These are phyloP conservation scores for Picochlorum sp. DNA, from an alignment of 139 green algal species.

Conservation along the genomic window DNA sequence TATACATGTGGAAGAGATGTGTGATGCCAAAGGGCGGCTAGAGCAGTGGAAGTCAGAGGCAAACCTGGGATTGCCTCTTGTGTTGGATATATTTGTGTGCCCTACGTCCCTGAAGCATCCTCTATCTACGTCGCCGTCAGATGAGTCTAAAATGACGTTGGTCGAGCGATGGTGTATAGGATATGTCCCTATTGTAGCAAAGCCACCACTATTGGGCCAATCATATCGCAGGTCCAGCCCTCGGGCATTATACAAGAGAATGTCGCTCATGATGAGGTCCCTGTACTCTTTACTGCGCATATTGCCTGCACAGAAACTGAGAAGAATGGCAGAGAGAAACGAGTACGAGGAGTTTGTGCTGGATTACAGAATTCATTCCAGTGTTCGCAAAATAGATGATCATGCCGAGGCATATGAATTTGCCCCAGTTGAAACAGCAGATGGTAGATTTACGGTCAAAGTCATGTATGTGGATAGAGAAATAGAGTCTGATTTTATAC, in stretches of 20 bases:
- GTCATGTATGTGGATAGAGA: constrained; percentile 38
- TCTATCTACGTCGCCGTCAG: background rate
- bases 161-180: constrained; percentile 56
- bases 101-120: background rate
- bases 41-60: constrained; percentile 27
- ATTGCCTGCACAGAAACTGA: constrained; percentile 63
- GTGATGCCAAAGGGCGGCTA: constrained; percentile 23
- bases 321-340: constrained; percentile 6
- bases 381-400: constrained; percentile 14
- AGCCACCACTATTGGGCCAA: too few relatives aligned
- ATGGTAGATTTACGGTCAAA: constrained; percentile 33
- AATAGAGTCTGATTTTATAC: constrained; percentile 30
- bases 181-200: constrained; percentile 17
- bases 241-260: constrained; percentile 42
- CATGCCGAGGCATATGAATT: constrained; percentile 41
- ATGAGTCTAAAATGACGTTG: constrained; percentile 17
- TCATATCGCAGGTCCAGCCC: constrained; percentile 25
- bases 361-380: background rate
- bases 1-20: constrained; percentile 43
- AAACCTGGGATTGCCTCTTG: constrained; percentile 1
- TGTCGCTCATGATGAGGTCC: constrained; percentile 54
- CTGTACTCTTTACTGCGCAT: constrained; percentile 61
- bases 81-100: background rate
- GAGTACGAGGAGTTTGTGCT: background rate
- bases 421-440: constrained; percentile 46